phyloP scores from a whole-genome alignment of 805 yeast genomes.

The Candida xyloterini region DNA sequence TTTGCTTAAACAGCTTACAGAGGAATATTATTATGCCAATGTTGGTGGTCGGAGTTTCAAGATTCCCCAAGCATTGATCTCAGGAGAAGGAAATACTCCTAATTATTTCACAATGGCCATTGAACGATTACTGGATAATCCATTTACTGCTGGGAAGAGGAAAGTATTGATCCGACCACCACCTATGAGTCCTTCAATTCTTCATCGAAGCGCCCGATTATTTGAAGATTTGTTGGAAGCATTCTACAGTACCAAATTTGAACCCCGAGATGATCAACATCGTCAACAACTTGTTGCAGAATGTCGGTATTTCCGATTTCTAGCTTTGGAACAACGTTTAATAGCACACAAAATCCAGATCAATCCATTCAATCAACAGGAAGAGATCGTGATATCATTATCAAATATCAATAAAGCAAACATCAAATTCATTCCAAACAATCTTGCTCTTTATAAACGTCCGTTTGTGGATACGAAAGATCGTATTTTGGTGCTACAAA shows the following conservation, averaged over 20 bases:
- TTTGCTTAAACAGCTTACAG: constrained; percentile 45
- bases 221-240: constrained; percentile 55
- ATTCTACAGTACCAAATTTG: constrained; percentile 52
- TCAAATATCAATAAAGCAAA: constrained; percentile 45
- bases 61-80: constrained; percentile 54
- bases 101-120: constrained; percentile 70
- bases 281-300: constrained; percentile 60
- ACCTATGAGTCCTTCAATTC: constrained; percentile 57
- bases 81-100: constrained; percentile 65
- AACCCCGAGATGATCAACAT: constrained; percentile 50
- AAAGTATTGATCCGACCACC: constrained; percentile 70
- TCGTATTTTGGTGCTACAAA: constrained; percentile 43
- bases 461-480: constrained; percentile 41
- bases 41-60: constrained; percentile 62
- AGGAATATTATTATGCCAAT: constrained; percentile 54
- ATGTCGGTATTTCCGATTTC: constrained; percentile 72
- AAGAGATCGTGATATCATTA: constrained; percentile 57
- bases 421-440: constrained; percentile 20
- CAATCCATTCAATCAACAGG: constrained; percentile 49
- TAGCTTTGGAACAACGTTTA: constrained; percentile 69
- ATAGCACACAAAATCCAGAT: constrained; percentile 46
- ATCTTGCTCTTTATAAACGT: constrained; percentile 38
- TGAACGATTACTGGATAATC: constrained; percentile 50
- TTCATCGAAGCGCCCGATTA: constrained; percentile 49
- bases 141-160: constrained; percentile 35